phyloP scores from a whole-genome alignment of 75 land plant species.

The Sequoiadendron giganteum region DNA sequence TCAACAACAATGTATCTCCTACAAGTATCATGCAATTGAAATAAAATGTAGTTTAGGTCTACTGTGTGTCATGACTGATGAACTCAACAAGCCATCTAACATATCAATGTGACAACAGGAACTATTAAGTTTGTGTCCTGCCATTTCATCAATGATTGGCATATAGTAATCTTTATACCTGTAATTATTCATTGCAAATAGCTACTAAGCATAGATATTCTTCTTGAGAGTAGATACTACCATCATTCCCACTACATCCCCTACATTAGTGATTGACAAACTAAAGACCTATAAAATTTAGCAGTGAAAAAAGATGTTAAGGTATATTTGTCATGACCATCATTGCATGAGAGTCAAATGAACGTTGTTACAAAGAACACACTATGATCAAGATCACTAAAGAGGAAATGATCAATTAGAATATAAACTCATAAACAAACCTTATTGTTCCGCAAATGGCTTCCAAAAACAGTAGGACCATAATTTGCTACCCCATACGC shows the following conservation, averaged over 20 bases:
- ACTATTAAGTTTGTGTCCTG: background rate
- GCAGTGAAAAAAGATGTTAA: background rate
- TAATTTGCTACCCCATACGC: constrained; percentile 38
- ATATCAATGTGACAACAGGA: background rate
- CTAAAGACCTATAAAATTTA: background rate
- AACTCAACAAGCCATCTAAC: background rate
- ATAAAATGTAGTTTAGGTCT: too few species aligned
- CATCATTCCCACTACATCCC: background rate
- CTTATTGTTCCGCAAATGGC: constrained; percentile 48
- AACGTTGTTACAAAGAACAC: background rate
- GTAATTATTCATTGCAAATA: background rate
- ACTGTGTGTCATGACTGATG: background rate
- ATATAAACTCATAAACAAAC: constrained; percentile 14
- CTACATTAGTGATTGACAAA: background rate
- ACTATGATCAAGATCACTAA: background rate
- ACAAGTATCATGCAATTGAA: too few species aligned
- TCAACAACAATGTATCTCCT: too few species aligned
- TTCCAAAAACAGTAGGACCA: constrained; percentile 55
- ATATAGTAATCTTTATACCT: background rate
- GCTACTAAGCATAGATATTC: background rate
- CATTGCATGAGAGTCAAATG: background rate
- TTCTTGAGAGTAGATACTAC: background rate
- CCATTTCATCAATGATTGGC: background rate
- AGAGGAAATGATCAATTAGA: background rate
- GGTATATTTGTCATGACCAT: background rate